Conservation (phyloP, 2,329 filamentous ascomycete genomes). For the Exophiala alcalophila region DNA sequence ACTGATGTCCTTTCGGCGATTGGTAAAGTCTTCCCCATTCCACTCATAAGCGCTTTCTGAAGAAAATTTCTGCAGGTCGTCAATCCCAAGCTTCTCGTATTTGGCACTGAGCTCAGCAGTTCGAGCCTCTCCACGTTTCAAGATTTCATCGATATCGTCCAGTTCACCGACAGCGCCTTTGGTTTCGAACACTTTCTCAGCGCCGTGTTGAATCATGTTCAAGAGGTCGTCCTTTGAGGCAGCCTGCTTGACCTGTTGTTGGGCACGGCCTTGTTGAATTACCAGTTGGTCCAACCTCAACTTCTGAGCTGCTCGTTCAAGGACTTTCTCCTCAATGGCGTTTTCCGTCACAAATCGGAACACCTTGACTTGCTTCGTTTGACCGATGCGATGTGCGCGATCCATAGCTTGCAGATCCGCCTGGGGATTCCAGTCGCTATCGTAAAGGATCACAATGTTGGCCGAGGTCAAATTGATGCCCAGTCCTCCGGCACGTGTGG, state of each 20-base stretch:
- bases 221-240: constrained; percentile 94
- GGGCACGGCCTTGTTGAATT: constrained; percentile 93
- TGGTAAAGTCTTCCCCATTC: constrained; percentile 96
- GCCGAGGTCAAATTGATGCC: constrained; percentile 95
- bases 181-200: constrained; percentile 84
- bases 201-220: constrained; percentile 98
- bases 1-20: constrained; percentile 85
- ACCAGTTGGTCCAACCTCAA: constrained; percentile 93
- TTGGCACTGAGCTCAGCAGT: constrained; percentile 88
- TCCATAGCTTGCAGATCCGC: constrained; percentile 99
- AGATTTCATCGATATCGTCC: constrained; percentile 84
- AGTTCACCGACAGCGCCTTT: constrained; percentile 64
- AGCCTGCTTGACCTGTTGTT: constrained; percentile 83
- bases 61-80: constrained; percentile 95
- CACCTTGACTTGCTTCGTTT: constrained; percentile 96
- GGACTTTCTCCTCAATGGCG: constrained; percentile 96
- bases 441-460: constrained; percentile 93
- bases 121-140: constrained; percentile 80
- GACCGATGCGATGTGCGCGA: constrained; percentile 94
- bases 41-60: constrained; percentile 98
- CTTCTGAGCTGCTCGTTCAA: constrained; percentile 95
- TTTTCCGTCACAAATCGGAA: constrained; percentile 98
- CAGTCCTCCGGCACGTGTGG: constrained; percentile 89
- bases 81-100: constrained; percentile 94
- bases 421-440: constrained; percentile 98